Evolutionary conservation across 129 eudicot species (phyloP), one percentile per base, ranked within the genome.

Genomic region (Chrysanthemum lavandulifolium): DNA sequence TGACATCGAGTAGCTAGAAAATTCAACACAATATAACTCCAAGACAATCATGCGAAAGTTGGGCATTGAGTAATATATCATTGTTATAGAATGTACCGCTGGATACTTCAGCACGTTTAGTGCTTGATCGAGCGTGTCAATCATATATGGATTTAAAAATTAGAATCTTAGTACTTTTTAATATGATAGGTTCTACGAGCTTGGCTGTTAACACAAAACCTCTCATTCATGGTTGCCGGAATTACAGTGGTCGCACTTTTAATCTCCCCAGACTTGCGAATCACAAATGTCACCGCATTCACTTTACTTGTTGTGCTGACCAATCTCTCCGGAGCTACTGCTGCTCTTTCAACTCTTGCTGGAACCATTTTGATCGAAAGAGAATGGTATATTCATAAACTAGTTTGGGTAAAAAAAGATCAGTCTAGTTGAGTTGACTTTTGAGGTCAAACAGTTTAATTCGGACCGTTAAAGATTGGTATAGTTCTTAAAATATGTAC

Each of bases 291-390:
- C 3, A 7, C 57, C 65, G 80, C 78, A 8, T 94, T 94, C 68
- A 25, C 75, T 25, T 76, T 77, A 19, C 91, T 94, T 21, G 54
- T 94, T 13, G 48, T 83, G 29, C 48, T 85, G 25, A 84, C 86
- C 47, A 86, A 90, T 78, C 64, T 94, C 12, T 87, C 96, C 19
- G 98, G 98, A 76, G 97, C 97, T 6, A 55, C 90, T 67, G 98
- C 82, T 19, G 88, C 90, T 81, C 98, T 94, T 73, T 94, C 98
- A 25, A 84, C 96, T 71, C 96, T 94, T 27, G 96, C 97, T n/a
- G 98, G 98, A 77, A 94, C 98, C 68, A 88, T 94, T 78, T 82
- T 94, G 86, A 77, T 94, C 5, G 98, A 90, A 84, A 82, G 98
- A 88, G 98, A 94, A 86, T 94, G 98, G 98, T 94, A 76, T 72